Base-by-base conservation (phyloP, 495 filamentous ascomycete species). In the Saxophila tyrrhenica region DNA sequence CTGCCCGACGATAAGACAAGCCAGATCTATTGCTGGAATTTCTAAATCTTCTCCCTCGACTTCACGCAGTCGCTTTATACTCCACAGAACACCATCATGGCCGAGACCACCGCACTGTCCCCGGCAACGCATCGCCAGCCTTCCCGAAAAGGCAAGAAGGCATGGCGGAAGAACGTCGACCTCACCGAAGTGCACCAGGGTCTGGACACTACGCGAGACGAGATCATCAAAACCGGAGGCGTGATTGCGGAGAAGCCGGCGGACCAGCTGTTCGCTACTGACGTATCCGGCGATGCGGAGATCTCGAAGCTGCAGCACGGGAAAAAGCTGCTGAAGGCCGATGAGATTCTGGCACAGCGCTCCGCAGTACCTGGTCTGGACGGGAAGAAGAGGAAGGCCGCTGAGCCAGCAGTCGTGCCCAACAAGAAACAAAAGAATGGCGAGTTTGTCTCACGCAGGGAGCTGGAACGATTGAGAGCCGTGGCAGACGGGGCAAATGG, bases 141-240 rank as follows among this genome's bases (percentile, higher is more conserved):
- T 41, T 95, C 90, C 11, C 77, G 92, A 64, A 98, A 97, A 69
- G 91, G 92, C 57, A 98, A 98, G 73, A 95, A 90, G 70, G 92
- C 92, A 19, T 98, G 92, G 92, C 78, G 92, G 60, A 98, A 97
- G 69, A 94, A 98, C 73, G 86, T 97, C 63, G 89, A 98, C 69
- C 76, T 97, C 47, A 81, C 86, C 15, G 83, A 92, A 51, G 76
- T 98, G 22, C 77, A 88, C 59, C 73, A 83, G 57, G 92, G 94
- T 43, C 79, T 98, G 43, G 85, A 94, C 53, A 71, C 83, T 56
- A 72, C 89, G 59, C 85, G 89, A 56, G 86, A 90, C 42, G 88
- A 95, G 72, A 81, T 94, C 59, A 87, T 94, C 56, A 79, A 82
- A 75, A 89, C 88, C 62, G 95, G 91, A 67, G 90, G 89, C 64